Base-by-base conservation (phyloP, 208 protist species). In the Trypanosomatidae sp. region DNA sequence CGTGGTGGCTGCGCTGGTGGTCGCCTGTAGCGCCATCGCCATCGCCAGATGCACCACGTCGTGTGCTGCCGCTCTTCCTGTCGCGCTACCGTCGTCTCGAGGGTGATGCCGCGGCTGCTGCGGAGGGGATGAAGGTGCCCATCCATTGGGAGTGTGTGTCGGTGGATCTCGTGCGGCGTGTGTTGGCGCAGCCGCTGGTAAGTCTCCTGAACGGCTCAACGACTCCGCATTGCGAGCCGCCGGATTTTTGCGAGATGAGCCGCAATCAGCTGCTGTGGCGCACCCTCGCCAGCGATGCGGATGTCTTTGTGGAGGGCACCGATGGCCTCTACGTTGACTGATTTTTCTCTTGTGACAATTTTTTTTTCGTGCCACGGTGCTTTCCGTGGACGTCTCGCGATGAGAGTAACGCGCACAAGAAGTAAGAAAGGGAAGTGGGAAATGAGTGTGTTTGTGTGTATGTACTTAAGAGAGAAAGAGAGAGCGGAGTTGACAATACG, bases 141-240 rank as follows among this genome's bases (percentile, higher is more conserved):
- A n/a, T 71, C 13, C 62, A 73, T 28, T 69, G 70, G 74, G 53
- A 28, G 12, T 22, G 69, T 25, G 3, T 86, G 66, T 67, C 69
- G 22, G 15, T n/a, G n/a, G 65, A n/a, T 3, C 2, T 22, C 15
- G 62, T 60, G 71, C 46, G 39, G 22, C 7, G 1, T 39, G 22
- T 79, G n/a, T 49, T 80, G 25, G 25, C 56, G 7, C 15, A 82
- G 28, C 76, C 88, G 1, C 73, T 82, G 19, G 52, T 47, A 19
- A 39, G 62, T 50, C 79, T 93, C n/a, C 67, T 93, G 15, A 17
- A 55, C 7, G 73, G 36, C 53, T 91, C 85, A 15, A 93, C 85
- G 3, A 91, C 88, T 3, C 85, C 88, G 41, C 85, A 93, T 62
- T 93, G 88, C 56, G 88, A 93, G 73, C 88, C 88, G 12, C 74